Evolutionary conservation across 1,139 yeast species (phyloP).

Genomic region (Taphrina pruni): DNA sequence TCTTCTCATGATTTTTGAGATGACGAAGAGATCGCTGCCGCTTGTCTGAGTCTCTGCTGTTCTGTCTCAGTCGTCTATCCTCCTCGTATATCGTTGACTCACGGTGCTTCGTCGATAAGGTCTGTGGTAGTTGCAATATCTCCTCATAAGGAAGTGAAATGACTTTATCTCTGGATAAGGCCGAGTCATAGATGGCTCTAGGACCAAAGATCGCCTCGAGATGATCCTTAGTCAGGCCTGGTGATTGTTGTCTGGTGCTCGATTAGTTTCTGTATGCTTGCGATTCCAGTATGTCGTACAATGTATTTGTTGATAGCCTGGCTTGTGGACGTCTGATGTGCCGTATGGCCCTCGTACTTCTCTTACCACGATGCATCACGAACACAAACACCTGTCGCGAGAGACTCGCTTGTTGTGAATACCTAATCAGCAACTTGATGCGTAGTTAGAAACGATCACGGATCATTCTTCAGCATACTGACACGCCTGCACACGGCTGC

Average conservation of each 20-base stretch:
- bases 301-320: background rate
- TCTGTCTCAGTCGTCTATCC: background rate
- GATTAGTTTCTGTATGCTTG: background rate
- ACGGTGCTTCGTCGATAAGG: background rate
- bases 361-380: background rate
- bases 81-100: background rate
- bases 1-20: constrained; percentile 36
- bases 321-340: background rate
- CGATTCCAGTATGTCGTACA: background rate
- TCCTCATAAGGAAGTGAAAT: constrained; percentile 20
- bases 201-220: constrained; percentile 29
- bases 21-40: constrained; percentile 20
- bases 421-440: no score
- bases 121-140: background rate
- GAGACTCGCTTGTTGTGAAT: background rate
- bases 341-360: background rate
- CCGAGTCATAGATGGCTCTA: constrained; percentile 31
- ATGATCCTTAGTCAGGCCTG: background rate
- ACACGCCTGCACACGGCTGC: no score
- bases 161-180: constrained; percentile 19
- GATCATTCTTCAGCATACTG: no score
- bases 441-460: no score
- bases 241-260: background rate
- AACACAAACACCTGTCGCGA: background rate
- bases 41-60: background rate